These are phyloP conservation scores for Micromonas pusilla DNA, from an alignment of 139 green algal species.

Conservation along the genomic window DNA sequence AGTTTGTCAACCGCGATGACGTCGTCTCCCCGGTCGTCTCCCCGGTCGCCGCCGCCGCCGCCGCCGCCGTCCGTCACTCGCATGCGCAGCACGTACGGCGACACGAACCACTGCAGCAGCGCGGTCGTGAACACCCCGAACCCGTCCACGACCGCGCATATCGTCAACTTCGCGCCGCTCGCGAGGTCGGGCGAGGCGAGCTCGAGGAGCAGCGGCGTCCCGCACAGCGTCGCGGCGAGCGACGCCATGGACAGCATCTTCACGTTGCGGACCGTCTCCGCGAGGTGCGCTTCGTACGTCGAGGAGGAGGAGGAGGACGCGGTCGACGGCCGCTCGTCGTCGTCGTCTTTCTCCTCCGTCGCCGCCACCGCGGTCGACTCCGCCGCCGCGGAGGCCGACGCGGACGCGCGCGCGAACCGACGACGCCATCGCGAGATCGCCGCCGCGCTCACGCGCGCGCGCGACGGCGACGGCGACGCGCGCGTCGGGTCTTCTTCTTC, in stretches of 20 bases:
- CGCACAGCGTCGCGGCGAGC: background rate
- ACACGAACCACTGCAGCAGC: conserved; percentile 18
- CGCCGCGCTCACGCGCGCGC: no score
- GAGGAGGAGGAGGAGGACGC: background rate
- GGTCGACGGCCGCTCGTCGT: no score
- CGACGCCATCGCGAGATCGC: no score
- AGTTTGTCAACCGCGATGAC: background rate
- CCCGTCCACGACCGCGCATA: background rate
- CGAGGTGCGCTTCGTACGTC: conserved; percentile 5
- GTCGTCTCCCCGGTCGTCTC: background rate
- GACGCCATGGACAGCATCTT: conserved; percentile 11
- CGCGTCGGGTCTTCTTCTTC: no score
- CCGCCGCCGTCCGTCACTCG: background rate
- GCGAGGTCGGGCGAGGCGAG: background rate
- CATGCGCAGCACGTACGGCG: conserved; percentile 10
- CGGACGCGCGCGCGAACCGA: no score
- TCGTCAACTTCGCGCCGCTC: background rate
- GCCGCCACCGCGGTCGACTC: no score
- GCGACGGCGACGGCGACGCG: no score
- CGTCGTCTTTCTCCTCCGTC: background rate
- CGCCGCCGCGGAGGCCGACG: no score
- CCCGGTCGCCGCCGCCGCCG: no score
- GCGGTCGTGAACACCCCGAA: conserved; percentile 9
- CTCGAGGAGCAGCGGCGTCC: background rate
- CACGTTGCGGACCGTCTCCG: conserved; percentile 4